These are phyloP conservation scores for Skeletonema costatum DNA, from an alignment of 108 stramenopile species.

Conservation along the genomic window DNA sequence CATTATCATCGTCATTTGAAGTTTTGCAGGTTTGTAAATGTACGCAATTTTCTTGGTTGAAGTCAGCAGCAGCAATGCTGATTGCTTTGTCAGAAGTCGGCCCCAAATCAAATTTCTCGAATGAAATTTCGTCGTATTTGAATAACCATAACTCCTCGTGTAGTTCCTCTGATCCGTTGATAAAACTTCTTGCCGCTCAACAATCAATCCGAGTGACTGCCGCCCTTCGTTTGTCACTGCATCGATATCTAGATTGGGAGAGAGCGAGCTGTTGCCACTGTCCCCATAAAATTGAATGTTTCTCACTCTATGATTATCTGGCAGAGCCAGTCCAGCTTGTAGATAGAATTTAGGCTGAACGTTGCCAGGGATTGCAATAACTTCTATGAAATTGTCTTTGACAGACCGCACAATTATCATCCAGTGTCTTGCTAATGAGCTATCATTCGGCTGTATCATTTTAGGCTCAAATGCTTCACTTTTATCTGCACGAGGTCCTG, in stretches of 20 bases:
- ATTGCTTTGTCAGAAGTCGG: constrained; percentile 15
- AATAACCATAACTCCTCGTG: constrained; percentile 61
- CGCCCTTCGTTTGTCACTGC: constrained; percentile 63
- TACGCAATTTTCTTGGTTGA: neutral
- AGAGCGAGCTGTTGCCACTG: constrained; percentile 69
- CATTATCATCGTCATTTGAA: neutral
- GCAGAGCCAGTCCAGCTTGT: constrained; percentile 34
- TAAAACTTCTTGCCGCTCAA: constrained; percentile 5
- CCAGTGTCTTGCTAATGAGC: constrained; percentile 53
- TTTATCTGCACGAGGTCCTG: constrained; percentile 13
- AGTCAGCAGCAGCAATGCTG: constrained; percentile 1
- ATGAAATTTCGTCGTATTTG: constrained; percentile 54
- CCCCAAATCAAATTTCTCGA: constrained; percentile 40
- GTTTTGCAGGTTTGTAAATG: neutral
- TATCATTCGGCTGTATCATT: constrained; percentile 14
- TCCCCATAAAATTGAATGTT: constrained; percentile 76
- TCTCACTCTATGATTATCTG: constrained; percentile 22
- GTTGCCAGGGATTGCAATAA: constrained; percentile 57
- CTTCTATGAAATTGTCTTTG: constrained; percentile 31
- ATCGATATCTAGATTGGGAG: constrained; percentile 47
- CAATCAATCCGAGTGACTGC: constrained; percentile 65
- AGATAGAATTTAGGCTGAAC: constrained; percentile 38
- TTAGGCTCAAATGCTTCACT: constrained; percentile 25
- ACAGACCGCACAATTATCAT: constrained; percentile 49
- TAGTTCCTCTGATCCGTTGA: constrained; percentile 3